Evolutionary conservation across 345 rosid species (phyloP).

Genomic region (Zanthoxylum bungeanum): DNA sequence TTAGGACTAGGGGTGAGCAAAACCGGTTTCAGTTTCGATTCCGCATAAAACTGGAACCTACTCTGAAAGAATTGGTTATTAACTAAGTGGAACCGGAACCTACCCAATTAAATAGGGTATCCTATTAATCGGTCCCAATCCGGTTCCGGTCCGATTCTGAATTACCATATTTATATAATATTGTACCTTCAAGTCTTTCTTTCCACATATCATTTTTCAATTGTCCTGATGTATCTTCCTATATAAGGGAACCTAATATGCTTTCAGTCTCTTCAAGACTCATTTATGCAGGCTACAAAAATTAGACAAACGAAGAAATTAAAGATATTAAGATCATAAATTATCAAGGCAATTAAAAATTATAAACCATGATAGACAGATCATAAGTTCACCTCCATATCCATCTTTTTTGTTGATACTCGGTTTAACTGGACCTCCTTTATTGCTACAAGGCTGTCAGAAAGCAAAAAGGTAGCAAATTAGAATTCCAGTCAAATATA

Average conservation of each 20-base stretch:
- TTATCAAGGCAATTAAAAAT: background rate
- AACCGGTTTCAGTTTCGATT: no score
- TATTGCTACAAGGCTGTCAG: slow-evolving; percentile 62
- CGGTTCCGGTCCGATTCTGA: no score
- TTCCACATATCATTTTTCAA: no score
- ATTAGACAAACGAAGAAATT: slow-evolving; percentile 21
- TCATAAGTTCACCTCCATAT: slow-evolving; percentile 54
- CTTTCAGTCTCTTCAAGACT: slow-evolving; percentile 95
- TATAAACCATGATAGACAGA: background rate
- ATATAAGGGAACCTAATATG: slow-evolving; percentile 74
- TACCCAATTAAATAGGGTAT: no score
- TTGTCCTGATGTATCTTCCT: slow-evolving; percentile 61
- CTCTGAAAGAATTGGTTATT: no score
- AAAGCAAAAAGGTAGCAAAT: background rate
- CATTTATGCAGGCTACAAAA: slow-evolving; percentile 87
- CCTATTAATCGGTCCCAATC: no score
- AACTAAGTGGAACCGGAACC: no score
- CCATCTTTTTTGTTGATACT: slow-evolving; percentile 79
- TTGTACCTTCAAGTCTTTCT: no score
- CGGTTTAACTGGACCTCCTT: slow-evolving; percentile 54
- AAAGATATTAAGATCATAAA: background rate
- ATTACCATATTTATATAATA: no score
- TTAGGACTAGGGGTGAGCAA: no score
- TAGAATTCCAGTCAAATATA: background rate
- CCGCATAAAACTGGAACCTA: no score